Percentiles rank a stretch among this genome's conserved stretches.
phyloP scores from a whole-genome alignment of 108 stramenopile species.

The Nannochloropsis salina region DNA sequence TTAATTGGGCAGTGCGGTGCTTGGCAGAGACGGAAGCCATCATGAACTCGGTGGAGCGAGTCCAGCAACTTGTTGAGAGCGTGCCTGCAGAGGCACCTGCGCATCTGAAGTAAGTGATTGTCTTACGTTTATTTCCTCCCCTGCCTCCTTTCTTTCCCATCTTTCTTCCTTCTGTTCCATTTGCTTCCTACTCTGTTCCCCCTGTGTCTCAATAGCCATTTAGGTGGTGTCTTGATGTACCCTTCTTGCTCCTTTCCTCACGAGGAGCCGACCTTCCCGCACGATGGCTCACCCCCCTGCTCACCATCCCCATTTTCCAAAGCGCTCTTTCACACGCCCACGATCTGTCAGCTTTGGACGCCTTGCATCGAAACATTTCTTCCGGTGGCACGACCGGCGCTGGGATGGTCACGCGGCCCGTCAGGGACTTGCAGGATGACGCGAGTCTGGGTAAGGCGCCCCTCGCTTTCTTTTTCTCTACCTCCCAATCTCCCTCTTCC shows the following conservation, averaged over 20 bases:
- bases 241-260: no score
- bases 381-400: background rate
- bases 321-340: background rate
- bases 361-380: background rate
- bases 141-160: background rate
- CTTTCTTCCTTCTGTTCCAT: background rate
- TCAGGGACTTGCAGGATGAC: background rate
- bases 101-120: background rate
- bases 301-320: no score
- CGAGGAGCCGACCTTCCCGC: no score
- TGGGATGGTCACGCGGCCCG: background rate
- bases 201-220: no score
- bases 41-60: constrained; percentile 53
- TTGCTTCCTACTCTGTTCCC: no score
- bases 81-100: background rate
- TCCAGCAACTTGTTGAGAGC: constrained; percentile 19
- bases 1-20: constrained; percentile 54
- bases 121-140: background rate
- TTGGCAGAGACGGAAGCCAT: constrained; percentile 51
- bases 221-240: no score
- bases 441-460: background rate
- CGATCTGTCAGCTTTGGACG: background rate
- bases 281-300: no score
- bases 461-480: background rate
- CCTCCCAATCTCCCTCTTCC: background rate